Conservation (phyloP, 2,329 filamentous ascomycete species). For the Ceratocystis variospora region DNA sequence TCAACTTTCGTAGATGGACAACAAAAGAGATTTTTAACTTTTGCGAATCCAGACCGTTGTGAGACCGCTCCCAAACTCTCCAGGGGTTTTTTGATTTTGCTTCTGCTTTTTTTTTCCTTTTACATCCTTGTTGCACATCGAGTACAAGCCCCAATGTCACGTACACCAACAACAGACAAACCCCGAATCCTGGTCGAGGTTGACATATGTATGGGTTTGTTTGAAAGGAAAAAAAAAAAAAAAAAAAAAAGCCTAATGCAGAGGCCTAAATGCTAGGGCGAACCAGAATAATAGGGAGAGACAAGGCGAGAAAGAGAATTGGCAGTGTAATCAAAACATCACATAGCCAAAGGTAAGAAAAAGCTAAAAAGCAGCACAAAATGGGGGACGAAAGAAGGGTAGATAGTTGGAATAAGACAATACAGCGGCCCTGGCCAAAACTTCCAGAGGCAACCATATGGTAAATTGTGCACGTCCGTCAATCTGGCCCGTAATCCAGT, state of each 20-base stretch:
- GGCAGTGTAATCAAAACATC: not conserved
- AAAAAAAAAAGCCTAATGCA: too few relatives aligned
- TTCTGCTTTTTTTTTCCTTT: not conserved
- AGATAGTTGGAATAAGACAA: not conserved
- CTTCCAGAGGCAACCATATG: not conserved
- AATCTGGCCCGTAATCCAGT: not conserved
- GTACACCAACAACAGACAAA: not conserved
- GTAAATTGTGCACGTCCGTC: not conserved
- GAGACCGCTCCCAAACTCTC: not conserved
- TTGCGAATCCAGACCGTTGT: not conserved
- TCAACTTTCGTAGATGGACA: not conserved
- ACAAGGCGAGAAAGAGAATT: too few relatives aligned
- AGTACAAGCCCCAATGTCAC: not conserved
- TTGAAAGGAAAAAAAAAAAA: too few relatives aligned
- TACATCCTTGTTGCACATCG: not conserved
- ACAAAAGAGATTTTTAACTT: not conserved
- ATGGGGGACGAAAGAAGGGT: constrained; percentile 23
- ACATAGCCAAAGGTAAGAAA: not conserved
- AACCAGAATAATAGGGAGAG: too few relatives aligned
- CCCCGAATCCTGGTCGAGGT: not conserved
- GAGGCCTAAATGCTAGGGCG: too few relatives aligned
- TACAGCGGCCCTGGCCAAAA: not conserved
- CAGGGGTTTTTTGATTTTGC: not conserved
- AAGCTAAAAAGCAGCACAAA: constrained; percentile 16
- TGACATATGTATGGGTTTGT: not conserved